Conservation (phyloP, 495 filamentous ascomycete genomes). For the Penicillium cataractarum region DNA sequence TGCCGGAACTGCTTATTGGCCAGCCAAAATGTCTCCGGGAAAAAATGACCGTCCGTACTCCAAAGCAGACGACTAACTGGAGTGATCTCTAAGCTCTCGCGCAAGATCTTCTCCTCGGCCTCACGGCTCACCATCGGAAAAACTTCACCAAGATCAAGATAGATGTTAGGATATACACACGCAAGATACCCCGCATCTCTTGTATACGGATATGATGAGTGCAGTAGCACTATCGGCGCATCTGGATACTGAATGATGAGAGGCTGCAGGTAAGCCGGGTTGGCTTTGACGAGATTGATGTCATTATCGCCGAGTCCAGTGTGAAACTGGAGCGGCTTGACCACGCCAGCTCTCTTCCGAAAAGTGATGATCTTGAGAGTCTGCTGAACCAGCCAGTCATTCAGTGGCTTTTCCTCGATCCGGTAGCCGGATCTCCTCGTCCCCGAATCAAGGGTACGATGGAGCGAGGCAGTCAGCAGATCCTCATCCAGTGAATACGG, state of each 20-base stretch:
- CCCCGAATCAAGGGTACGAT: constrained; percentile 30
- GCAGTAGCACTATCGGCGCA: constrained; percentile 78
- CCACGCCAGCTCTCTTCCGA: constrained; percentile 29
- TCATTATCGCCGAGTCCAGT: constrained; percentile 87
- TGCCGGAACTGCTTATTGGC: constrained; percentile 79
- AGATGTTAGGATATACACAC: constrained; percentile 78
- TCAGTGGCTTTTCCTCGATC: constrained; percentile 66
- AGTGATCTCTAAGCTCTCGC: constrained; percentile 74
- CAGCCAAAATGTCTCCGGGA: constrained; percentile 81
- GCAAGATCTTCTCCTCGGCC: constrained; percentile 74
- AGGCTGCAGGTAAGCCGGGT: constrained; percentile 75
- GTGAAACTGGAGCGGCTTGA: constrained; percentile 85
- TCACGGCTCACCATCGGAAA: constrained; percentile 82
- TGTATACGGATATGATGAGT: constrained; percentile 84
- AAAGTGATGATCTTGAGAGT: constrained; percentile 38
- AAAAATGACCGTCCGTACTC: constrained; percentile 84
- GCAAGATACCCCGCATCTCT: constrained; percentile 83
- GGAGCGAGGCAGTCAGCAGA: constrained; percentile 36
- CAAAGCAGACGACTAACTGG: constrained; percentile 80
- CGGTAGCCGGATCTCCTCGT: constrained; percentile 43
- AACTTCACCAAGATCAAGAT: constrained; percentile 84
- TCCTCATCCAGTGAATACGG: constrained; percentile 33
- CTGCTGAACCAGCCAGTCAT: constrained; percentile 65
- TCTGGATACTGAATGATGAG: constrained; percentile 70
- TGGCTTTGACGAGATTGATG: constrained; percentile 68